Evolutionary conservation across 345 rosid genomes (phyloP).

Genomic region (Firmiana major): DNA sequence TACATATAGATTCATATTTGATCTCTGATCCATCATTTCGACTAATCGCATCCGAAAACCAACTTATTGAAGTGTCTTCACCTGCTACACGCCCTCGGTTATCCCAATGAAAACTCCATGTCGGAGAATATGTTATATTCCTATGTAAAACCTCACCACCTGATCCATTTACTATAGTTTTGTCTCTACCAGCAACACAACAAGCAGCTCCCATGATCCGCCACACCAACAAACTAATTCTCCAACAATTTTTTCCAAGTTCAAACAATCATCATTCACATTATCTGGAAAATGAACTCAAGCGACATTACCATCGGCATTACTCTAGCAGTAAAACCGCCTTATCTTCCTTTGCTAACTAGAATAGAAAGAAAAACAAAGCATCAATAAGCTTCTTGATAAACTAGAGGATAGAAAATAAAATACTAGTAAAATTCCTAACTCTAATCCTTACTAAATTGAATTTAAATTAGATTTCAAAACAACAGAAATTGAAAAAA

Average conservation of each 20-base stretch:
- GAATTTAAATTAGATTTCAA: not conserved
- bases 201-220: constrained; percentile 87
- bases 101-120: constrained; percentile 97
- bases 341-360: not conserved
- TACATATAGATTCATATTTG: constrained; percentile 55
- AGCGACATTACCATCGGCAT: constrained; percentile 7
- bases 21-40: constrained; percentile 47
- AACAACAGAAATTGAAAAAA: not conserved
- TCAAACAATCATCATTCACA: constrained; percentile 26
- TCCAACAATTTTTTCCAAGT: constrained; percentile 3
- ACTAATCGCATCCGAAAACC: constrained; percentile 64
- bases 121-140: constrained; percentile 74
- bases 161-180: constrained; percentile 57
- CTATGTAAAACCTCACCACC: constrained; percentile 58
- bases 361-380: not conserved
- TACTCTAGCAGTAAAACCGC: not conserved
- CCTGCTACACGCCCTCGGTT: constrained; percentile 94
- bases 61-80: constrained; percentile 71
- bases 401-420: not conserved
- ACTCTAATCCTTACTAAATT: not conserved
- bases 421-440: not conserved
- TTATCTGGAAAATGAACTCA: constrained; percentile 10
- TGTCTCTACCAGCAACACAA: constrained; percentile 95
- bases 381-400: not conserved
- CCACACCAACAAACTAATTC: constrained; percentile 20